Percentiles rank a stretch among this genome's conserved stretches.
These are phyloP conservation scores for Coemansia biformis DNA, from an alignment of 192 early-diverging fungal genomes.

Conservation along the genomic window DNA sequence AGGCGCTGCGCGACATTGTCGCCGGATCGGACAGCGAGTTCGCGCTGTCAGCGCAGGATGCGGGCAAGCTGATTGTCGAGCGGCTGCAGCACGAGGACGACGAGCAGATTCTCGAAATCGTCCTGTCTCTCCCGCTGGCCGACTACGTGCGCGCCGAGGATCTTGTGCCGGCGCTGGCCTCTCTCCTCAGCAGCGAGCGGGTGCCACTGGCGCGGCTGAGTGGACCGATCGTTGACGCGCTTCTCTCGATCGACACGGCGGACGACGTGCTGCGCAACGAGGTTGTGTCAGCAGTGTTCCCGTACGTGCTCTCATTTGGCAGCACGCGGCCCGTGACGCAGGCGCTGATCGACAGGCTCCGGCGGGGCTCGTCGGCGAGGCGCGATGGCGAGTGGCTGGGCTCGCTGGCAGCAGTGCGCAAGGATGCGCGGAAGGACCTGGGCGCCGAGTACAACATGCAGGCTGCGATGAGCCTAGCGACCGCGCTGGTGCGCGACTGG, in stretches of 20 bases:
- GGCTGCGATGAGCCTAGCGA: constrained; percentile 7
- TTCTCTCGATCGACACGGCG: constrained; percentile 14
- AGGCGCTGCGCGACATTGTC: constrained; percentile 58
- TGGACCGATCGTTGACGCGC: constrained; percentile 2
- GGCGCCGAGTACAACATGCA: constrained; percentile 10
- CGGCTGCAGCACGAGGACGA: constrained; percentile 37
- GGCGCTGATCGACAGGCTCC: constrained; percentile 3
- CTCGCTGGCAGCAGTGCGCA: not conserved
- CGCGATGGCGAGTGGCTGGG: constrained; percentile 23
- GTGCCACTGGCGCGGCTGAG: constrained; percentile 11
- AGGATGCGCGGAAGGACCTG: not conserved
- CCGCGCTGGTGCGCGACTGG: constrained; percentile 16
- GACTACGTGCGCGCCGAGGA: constrained; percentile 4
- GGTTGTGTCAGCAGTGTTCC: constrained; percentile 16
- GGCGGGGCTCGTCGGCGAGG: constrained; percentile 3
- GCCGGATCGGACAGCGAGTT: constrained; percentile 34
- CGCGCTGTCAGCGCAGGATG: constrained; percentile 13
- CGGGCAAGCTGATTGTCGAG: constrained; percentile 14
- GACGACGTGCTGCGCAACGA: constrained; percentile 7
- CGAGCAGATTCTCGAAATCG: constrained; percentile 17
- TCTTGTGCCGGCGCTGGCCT: constrained; percentile 19
- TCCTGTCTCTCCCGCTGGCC: constrained; percentile 22
- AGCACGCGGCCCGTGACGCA: constrained; percentile 7
- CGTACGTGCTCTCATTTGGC: constrained; percentile 10
- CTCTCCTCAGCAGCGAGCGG: constrained; percentile 17